phyloP scores from a whole-genome alignment of 2,329 filamentous ascomycete genomes.

The Fusarium sarcochroum region DNA sequence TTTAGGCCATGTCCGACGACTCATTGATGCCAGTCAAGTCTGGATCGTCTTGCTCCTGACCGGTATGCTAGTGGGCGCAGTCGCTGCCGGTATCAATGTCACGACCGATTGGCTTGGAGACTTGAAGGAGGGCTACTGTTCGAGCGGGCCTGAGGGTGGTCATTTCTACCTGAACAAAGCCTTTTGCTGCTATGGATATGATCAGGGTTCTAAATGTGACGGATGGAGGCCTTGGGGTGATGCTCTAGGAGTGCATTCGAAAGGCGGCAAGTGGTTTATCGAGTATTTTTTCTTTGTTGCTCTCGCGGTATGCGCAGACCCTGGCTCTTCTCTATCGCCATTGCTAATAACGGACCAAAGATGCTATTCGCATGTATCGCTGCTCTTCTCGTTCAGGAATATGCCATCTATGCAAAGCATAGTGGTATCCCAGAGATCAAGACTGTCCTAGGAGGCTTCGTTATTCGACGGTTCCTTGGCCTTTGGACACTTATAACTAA shows the following conservation, averaged over 20 bases:
- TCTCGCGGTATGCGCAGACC: slow-evolving; percentile 75
- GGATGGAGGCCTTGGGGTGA: slow-evolving; percentile 91
- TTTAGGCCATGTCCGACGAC: slow-evolving; percentile 77
- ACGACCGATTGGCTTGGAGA: slow-evolving; percentile 94
- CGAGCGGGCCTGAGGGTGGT: slow-evolving; percentile 80
- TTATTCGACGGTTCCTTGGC: slow-evolving; percentile 89
- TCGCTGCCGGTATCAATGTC: slow-evolving; percentile 92
- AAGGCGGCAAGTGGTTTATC: slow-evolving; percentile 81
- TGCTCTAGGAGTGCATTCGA: slow-evolving; percentile 76
- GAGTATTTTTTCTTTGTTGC: slow-evolving; percentile 89
- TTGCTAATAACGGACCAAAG: slow-evolving; percentile 58
- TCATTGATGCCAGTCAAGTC: slow-evolving; percentile 89
- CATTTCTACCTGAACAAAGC: slow-evolving; percentile 90
- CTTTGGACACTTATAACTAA: slow-evolving; percentile 92
- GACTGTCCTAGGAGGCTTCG: slow-evolving; percentile 92
- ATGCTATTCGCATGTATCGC: slow-evolving; percentile 83
- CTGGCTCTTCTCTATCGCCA: not conserved
- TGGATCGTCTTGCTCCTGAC: slow-evolving; percentile 92
- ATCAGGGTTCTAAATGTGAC: slow-evolving; percentile 83
- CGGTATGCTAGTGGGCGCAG: slow-evolving; percentile 83
- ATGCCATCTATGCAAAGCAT: slow-evolving; percentile 90
- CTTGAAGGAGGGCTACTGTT: slow-evolving; percentile 90
- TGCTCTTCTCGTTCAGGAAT: slow-evolving; percentile 84
- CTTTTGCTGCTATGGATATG: slow-evolving; percentile 95
- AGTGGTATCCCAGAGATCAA: slow-evolving; percentile 99